These are phyloP conservation scores for Candolleomyces eurysporus DNA, from an alignment of 768 basidiomycete genomes.

Conservation along the genomic window DNA sequence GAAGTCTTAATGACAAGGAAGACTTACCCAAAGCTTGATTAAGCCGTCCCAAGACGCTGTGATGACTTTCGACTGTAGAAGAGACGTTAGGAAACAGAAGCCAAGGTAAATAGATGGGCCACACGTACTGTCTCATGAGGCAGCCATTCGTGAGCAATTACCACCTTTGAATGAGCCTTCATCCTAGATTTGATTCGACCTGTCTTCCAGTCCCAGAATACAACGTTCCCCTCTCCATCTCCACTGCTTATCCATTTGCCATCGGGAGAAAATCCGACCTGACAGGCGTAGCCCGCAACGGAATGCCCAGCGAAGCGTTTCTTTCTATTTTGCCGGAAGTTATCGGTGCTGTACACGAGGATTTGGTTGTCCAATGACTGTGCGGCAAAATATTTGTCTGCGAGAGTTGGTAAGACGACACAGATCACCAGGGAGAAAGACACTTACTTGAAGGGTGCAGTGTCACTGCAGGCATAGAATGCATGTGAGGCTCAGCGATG, in stretches of 20 bases:
- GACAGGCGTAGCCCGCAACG: conserved; percentile 95
- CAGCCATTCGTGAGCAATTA: conserved; percentile 96
- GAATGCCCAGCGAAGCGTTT: conserved; percentile 98
- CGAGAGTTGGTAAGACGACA: conserved; percentile 12
- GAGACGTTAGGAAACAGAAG: conserved; percentile 35
- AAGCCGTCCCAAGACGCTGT: conserved; percentile 98
- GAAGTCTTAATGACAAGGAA: background rate
- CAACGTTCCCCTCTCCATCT: conserved; percentile 90
- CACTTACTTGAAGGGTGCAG: conserved; percentile 90
- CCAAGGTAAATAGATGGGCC: conserved; percentile 34
- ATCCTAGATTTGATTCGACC: conserved; percentile 90
- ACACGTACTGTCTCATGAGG: conserved; percentile 91
- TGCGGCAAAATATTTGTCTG: conserved; percentile 94
- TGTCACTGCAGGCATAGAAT: conserved; percentile 98
- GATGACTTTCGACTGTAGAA: conserved; percentile 84
- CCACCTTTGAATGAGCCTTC: conserved; percentile 91
- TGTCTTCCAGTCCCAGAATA: conserved; percentile 99
- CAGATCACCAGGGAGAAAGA: conserved; percentile 6
- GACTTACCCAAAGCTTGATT: conserved; percentile 93
- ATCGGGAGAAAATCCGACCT: conserved; percentile 96
- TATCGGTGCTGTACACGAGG: conserved; percentile 94
- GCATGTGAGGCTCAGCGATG: conserved; percentile 99
- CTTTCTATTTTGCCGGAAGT: conserved; percentile 98
- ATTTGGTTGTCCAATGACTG: conserved; percentile 99
- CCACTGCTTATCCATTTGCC: conserved; percentile 98